phyloP scores from a whole-genome alignment of 2,329 filamentous ascomycete species.

The Juglanconis sp. region DNA sequence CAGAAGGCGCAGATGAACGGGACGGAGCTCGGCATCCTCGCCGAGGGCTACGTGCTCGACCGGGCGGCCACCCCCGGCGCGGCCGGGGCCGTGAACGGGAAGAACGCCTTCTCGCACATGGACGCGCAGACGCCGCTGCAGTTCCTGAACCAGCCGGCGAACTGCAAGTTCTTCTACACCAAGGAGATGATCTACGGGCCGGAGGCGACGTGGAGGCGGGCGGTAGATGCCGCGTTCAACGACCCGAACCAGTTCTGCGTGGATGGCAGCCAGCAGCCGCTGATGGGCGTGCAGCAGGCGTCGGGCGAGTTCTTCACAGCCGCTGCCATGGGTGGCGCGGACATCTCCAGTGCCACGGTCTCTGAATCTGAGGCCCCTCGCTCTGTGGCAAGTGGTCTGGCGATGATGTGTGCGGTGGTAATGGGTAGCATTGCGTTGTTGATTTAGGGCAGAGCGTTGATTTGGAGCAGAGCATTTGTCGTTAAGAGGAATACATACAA shows the following conservation, averaged over 20 bases:
- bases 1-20: conserved; percentile 18
- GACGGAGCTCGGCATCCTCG: conserved; percentile 28
- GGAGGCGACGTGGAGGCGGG: conserved; percentile 38
- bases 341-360: neutral
- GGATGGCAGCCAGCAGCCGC: conserved; percentile 26
- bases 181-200: conserved; percentile 38
- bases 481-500: no score
- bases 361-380: neutral
- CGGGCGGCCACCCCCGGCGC: conserved; percentile 23
- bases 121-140: conserved; percentile 38
- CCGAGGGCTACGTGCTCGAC: conserved; percentile 31
- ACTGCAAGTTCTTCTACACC: conserved; percentile 48
- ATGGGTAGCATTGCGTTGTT: conserved; percentile 5
- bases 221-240: conserved; percentile 34
- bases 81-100: conserved; percentile 32
- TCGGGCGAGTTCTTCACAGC: conserved; percentile 5
- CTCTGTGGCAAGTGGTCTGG: neutral
- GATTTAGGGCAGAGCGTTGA: neutral
- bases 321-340: neutral
- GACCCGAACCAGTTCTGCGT: conserved; percentile 31
- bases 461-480: no score
- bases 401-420: neutral
- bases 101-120: conserved; percentile 31
- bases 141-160: conserved; percentile 42
- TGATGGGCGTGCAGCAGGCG: conserved; percentile 16